Conservation (phyloP, 768 basidiomycete genomes). For the Austroboletus festivus region DNA sequence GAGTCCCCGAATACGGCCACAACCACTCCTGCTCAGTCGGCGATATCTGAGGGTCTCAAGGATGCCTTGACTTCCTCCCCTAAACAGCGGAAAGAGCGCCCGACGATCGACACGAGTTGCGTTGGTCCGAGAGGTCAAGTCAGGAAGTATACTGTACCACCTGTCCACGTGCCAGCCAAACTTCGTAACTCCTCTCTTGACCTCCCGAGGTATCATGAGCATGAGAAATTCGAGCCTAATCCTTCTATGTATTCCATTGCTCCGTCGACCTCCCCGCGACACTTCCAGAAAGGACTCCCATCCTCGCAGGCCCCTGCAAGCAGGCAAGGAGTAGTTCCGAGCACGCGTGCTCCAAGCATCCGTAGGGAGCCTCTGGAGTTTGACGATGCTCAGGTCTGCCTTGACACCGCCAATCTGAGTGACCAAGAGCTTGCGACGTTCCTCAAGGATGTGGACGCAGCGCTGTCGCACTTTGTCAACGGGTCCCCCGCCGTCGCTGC, state of each 20-base stretch:
- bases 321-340: slow-evolving; percentile 22
- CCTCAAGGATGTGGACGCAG: slow-evolving; percentile 31
- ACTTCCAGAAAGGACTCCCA: slow-evolving; percentile 20
- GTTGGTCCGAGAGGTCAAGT: slow-evolving; percentile 32
- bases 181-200: slow-evolving; percentile 31
- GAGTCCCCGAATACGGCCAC: slow-evolving; percentile 26
- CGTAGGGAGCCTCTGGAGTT: slow-evolving; percentile 29
- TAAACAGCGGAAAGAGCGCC: slow-evolving; percentile 29
- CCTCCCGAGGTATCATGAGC: slow-evolving; percentile 25
- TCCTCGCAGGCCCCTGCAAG: slow-evolving; percentile 27
- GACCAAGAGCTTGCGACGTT: slow-evolving; percentile 32
- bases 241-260: slow-evolving; percentile 32
- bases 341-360: slow-evolving; percentile 26
- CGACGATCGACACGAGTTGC: slow-evolving; percentile 32
- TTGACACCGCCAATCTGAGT: slow-evolving; percentile 28
- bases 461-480: slow-evolving; percentile 23
- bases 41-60: slow-evolving; percentile 14
- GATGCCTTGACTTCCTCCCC: slow-evolving; percentile 13
- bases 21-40: slow-evolving; percentile 28
- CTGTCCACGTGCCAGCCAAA: slow-evolving; percentile 28
- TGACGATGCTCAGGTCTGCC: slow-evolving; percentile 30
- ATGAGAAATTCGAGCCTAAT: slow-evolving; percentile 25
- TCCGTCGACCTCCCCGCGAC: slow-evolving; percentile 25
- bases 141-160: slow-evolving; percentile 31
- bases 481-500: slow-evolving; percentile 29